These are phyloP conservation scores for Xylaria sp. DNA, from an alignment of 495 filamentous ascomycete genomes.

Conservation along the genomic window DNA sequence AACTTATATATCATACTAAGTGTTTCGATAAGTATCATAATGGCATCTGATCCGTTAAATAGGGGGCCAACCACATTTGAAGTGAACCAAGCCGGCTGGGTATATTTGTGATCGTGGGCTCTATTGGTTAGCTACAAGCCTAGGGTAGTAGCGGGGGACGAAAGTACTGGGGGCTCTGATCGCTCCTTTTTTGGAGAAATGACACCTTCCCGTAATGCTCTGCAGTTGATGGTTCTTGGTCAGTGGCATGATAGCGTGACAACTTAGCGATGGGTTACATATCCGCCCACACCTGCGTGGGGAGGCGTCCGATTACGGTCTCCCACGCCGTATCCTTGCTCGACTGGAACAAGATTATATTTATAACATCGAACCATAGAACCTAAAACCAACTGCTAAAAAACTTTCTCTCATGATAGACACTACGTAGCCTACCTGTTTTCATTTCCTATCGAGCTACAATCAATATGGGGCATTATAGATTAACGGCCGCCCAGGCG, in stretches of 20 bases:
- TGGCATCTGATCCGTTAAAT: background rate
- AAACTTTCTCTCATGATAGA: background rate
- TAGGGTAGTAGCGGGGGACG: background rate
- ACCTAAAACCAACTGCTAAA: no score
- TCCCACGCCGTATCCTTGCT: background rate
- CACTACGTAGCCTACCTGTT: background rate
- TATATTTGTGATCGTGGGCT: background rate
- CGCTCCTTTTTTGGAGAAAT: background rate
- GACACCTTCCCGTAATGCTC: background rate
- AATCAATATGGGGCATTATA: constrained; percentile 41
- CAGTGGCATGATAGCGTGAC: background rate
- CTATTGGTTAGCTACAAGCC: background rate
- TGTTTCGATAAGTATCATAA: background rate
- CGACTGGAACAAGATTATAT: background rate
- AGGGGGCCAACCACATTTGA: background rate
- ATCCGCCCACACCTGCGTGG: background rate
- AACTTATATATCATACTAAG: background rate
- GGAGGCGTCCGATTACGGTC: constrained; percentile 22
- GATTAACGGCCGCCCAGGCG: constrained; percentile 49
- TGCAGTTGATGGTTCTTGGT: background rate
- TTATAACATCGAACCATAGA: background rate
- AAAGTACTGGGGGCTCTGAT: background rate
- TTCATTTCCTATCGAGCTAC: background rate
- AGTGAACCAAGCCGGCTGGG: background rate
- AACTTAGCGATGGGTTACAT: background rate